These are phyloP conservation scores for Leccinum subgranulosum DNA, from an alignment of 768 basidiomycete genomes.

Conservation along the genomic window DNA sequence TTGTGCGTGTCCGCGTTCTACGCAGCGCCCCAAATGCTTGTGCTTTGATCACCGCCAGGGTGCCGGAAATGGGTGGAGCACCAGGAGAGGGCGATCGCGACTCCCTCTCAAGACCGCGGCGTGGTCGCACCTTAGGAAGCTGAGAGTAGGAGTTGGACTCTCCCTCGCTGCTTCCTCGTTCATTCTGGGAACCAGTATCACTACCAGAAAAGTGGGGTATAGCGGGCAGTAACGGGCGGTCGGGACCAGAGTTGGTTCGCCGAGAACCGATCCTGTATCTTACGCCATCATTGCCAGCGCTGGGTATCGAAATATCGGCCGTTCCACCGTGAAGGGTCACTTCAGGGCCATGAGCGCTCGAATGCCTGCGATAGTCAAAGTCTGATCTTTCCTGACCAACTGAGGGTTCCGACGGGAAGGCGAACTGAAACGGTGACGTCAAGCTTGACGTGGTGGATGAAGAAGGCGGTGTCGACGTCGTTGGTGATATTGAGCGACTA, in stretches of 20 bases:
- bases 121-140: slow-evolving; percentile 44
- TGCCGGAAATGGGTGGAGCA: slow-evolving; percentile 61
- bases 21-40: slow-evolving; percentile 85
- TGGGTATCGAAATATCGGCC: slow-evolving; percentile 61
- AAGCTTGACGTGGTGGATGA: slow-evolving; percentile 55
- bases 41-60: slow-evolving; percentile 87
- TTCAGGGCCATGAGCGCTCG: slow-evolving; percentile 51
- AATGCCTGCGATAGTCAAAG: slow-evolving; percentile 63
- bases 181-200: slow-evolving; percentile 50
- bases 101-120: slow-evolving; percentile 46
- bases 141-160: slow-evolving; percentile 43
- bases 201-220: slow-evolving; percentile 48
- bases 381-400: slow-evolving; percentile 56
- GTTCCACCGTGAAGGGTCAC: slow-evolving; percentile 73
- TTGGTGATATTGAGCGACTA: slow-evolving; percentile 73
- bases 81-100: slow-evolving; percentile 47
- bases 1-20: slow-evolving; percentile 70
- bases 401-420: slow-evolving; percentile 52
- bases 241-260: slow-evolving; percentile 46
- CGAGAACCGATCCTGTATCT: slow-evolving; percentile 57
- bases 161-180: slow-evolving; percentile 55
- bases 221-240: slow-evolving; percentile 46
- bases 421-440: slow-evolving; percentile 65
- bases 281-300: slow-evolving; percentile 50
- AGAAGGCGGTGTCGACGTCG: slow-evolving; percentile 56